phyloP scores from a whole-genome alignment of 2,329 filamentous ascomycete species.

The Eurotiales sp. region DNA sequence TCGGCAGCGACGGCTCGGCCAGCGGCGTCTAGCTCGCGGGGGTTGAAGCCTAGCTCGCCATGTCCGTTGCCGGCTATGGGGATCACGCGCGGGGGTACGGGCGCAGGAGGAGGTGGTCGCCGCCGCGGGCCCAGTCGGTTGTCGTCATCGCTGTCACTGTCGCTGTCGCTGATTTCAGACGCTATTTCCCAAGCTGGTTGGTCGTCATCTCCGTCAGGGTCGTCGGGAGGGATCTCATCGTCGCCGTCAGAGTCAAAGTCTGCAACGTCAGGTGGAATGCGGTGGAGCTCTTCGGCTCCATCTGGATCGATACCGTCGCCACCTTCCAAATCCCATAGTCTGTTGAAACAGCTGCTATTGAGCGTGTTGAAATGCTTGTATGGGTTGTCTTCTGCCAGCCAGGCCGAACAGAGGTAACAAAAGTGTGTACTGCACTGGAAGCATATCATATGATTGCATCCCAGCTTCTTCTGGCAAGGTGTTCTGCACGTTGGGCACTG shows the following conservation, averaged over 20 bases:
- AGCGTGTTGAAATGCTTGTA: conserved; percentile 82
- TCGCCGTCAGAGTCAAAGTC: conserved; percentile 30
- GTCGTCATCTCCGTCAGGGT: conserved; percentile 20
- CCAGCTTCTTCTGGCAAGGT: conserved; percentile 83
- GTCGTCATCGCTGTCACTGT: conserved; percentile 22
- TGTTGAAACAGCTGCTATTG: conserved; percentile 70
- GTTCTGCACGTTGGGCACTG: conserved; percentile 84
- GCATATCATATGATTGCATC: conserved; percentile 97
- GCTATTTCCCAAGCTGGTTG: conserved; percentile 19
- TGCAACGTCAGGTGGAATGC: conserved; percentile 38
- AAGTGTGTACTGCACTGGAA: conserved; percentile 87
- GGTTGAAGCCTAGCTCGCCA: conserved; percentile 25
- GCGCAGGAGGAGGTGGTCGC: conserved; percentile 40
- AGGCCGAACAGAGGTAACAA: conserved; percentile 90
- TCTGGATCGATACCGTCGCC: conserved; percentile 60
- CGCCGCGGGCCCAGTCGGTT: conserved; percentile 20
- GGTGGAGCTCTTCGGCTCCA: conserved; percentile 37
- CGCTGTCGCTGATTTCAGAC: conserved; percentile 14
- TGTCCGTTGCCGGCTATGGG: conserved; percentile 24
- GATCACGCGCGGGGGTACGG: conserved; percentile 34
- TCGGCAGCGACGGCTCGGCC: conserved; percentile 36
- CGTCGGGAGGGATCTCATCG: conserved; percentile 20
- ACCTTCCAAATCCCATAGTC: conserved; percentile 83
- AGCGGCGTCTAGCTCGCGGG: conserved; percentile 28
- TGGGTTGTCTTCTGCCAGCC: conserved; percentile 75